A percentile compares a stretch with the other conserved stretches of the same genome.
These are phyloP conservation scores for Phytophthora agathidicida DNA, from an alignment of 352 stramenopile species.

Conservation along the genomic window DNA sequence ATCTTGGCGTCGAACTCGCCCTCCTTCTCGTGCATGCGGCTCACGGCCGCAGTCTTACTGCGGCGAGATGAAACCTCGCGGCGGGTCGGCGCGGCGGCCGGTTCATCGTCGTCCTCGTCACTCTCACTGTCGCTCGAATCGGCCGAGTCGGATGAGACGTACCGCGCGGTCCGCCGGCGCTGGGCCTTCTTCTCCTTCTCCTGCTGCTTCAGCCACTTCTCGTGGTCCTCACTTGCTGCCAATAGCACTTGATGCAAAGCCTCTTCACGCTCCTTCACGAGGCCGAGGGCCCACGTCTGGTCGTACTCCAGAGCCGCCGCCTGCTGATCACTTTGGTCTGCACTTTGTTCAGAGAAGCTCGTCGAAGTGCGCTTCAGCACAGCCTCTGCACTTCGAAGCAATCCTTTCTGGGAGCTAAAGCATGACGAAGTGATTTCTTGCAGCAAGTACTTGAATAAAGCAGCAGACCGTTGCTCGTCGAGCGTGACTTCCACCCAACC, in stretches of 20 bases:
- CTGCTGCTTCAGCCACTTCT: slow-evolving; percentile 49
- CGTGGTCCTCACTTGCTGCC: slow-evolving; percentile 34
- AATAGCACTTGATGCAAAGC: slow-evolving; percentile 44
- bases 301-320: slow-evolving; percentile 46
- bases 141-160: slow-evolving; percentile 26
- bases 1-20: slow-evolving; percentile 63
- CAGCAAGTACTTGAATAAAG: slow-evolving; percentile 57
- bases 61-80: slow-evolving; percentile 56
- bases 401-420: slow-evolving; percentile 44
- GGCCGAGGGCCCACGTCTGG: slow-evolving; percentile 50
- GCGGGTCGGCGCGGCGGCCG: slow-evolving; percentile 9
- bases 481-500: slow-evolving; percentile 54
- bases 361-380: slow-evolving; percentile 49
- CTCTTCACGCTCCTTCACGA: slow-evolving; percentile 50
- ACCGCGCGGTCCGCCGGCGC: slow-evolving; percentile 20
- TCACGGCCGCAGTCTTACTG: slow-evolving; percentile 62
- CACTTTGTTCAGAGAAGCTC: slow-evolving; percentile 42
- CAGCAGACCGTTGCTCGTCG: slow-evolving; percentile 54
- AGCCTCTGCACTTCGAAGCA: slow-evolving; percentile 53
- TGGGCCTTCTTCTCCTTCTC: slow-evolving; percentile 43
- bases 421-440: slow-evolving; percentile 50
- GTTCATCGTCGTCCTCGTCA: slow-evolving; percentile 29
- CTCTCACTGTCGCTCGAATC: slow-evolving; percentile 47
- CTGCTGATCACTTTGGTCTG: slow-evolving; percentile 24
- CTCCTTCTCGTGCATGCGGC: slow-evolving; percentile 64